Evolutionary conservation across 2,329 filamentous ascomycete genomes (phyloP), one percentile per base, ranked within the genome.

Genomic region (Trichoderma atroviride): DNA sequence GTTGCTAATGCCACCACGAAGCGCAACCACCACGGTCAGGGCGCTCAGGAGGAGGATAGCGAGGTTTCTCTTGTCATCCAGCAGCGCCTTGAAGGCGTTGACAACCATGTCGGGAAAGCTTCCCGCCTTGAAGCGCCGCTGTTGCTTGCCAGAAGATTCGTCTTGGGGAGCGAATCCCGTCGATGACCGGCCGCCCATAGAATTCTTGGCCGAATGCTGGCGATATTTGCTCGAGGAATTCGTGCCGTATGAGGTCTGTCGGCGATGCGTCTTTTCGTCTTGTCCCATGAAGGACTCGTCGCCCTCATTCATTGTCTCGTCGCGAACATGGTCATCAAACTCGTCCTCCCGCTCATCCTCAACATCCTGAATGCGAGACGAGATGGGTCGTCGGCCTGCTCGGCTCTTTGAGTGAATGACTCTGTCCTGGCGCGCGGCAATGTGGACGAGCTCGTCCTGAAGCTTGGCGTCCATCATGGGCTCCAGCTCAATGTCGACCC

Each of bases 401-500:
- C 57, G 63, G 37, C 59, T 66, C 40, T 55, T 68, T n/a, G 61
- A 47, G 37, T 76, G 79, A 61, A 81, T 62, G 65, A 75, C 79
- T 66, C 77, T 81, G 77, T 86, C 81, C 68, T 83, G 81, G 43
- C 82, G 79, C 9, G 81, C 79, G 47, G 82, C 83, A 10, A 90
- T 79, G n/a, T 81, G 81, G 70, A 89, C 87, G 24, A 94, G 81
- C 72, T 89, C 87, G 22, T 85, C 84, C 66, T 89, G 85, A 14
- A 91, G 76, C 1, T 83, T 80, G 0, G 86, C 78, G 22, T 89
- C 87, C 13, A 94, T 85, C 75, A 90, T 87, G 4, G 96, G 92
- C 74, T 92, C 88, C 64, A 99, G 88, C 79, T 98, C 95, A 1
- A 97, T 92, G 76, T 99, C 96, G 0, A 98, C 93, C n/a, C 95